Percentiles rank a stretch among this genome's conserved stretches.
Evolutionary conservation across 805 yeast genomes (phyloP).

Genomic region (Metschnikowia amazonensis): DNA sequence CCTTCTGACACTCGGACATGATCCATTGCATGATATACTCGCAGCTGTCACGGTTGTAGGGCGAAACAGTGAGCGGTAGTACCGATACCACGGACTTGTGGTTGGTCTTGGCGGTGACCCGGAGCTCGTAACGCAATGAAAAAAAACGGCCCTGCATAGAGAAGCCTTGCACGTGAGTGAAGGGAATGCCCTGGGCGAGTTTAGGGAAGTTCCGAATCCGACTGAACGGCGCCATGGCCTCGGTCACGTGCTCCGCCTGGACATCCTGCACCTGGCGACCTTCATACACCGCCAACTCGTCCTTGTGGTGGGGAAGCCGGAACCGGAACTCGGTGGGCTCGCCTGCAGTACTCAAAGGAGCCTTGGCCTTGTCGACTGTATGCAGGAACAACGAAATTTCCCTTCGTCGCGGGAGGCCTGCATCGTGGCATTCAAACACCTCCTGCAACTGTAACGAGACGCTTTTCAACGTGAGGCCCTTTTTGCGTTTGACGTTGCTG

Average conservation of each 20-base stretch:
- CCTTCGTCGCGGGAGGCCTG: conserved; percentile 46
- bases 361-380: conserved; percentile 23
- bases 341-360: conserved; percentile 26
- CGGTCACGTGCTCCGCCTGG: conserved; percentile 9
- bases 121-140: conserved; percentile 48
- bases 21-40: conserved; percentile 52
- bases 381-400: conserved; percentile 40
- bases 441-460: conserved; percentile 51
- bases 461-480: conserved; percentile 38
- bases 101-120: conserved; percentile 45
- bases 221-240: conserved; percentile 18
- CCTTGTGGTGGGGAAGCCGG: conserved; percentile 34
- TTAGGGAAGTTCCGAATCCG: conserved; percentile 23
- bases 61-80: conserved; percentile 53
- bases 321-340: conserved; percentile 22
- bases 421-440: conserved; percentile 50
- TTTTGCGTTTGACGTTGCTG: conserved; percentile 26
- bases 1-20: conserved; percentile 46
- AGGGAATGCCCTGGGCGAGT: conserved; percentile 37
- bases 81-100: conserved; percentile 47
- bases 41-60: conserved; percentile 47
- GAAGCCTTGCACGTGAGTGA: conserved; percentile 47
- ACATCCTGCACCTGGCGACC: neutral
- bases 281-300: conserved; percentile 27
- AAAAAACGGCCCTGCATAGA: conserved; percentile 50